These are phyloP conservation scores for Exophiala calicioides DNA, from an alignment of 2,329 filamentous ascomycete genomes.

Conservation along the genomic window DNA sequence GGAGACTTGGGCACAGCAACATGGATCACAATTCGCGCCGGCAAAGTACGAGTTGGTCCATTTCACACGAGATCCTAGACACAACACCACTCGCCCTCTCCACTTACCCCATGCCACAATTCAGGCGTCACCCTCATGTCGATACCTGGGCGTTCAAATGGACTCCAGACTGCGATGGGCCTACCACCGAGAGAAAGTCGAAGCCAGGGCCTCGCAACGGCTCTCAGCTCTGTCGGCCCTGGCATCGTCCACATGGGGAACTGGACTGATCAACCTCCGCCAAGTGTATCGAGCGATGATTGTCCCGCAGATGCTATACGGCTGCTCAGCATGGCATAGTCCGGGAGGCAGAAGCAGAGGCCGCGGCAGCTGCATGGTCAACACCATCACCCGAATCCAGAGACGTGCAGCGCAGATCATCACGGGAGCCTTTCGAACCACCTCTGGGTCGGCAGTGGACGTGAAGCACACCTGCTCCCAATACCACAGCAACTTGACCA, in stretches of 20 bases:
- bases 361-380: neutral
- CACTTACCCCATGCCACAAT: conserved; percentile 19
- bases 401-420: conserved; percentile 34
- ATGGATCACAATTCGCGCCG: conserved; percentile 30
- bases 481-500: conserved; percentile 29
- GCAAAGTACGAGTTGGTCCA: conserved; percentile 32
- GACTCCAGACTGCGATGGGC: conserved; percentile 31
- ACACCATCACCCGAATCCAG: conserved; percentile 26
- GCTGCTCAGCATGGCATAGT: conserved; percentile 33
- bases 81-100: conserved; percentile 25
- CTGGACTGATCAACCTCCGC: conserved; percentile 29
- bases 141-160: conserved; percentile 32
- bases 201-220: conserved; percentile 26
- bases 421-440: conserved; percentile 33
- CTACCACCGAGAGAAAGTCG: conserved; percentile 29
- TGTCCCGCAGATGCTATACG: conserved; percentile 34
- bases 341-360: conserved; percentile 3
- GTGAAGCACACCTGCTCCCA: conserved; percentile 34
- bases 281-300: conserved; percentile 34
- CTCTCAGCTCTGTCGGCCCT: conserved; percentile 32
- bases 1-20: conserved; percentile 23
- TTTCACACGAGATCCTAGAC: conserved; percentile 21
- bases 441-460: conserved; percentile 27
- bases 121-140: conserved; percentile 16
- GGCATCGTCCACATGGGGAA: conserved; percentile 32